A percentile compares a stretch with the other conserved stretches of the same genome.
Evolutionary conservation across 2,329 filamentous ascomycete species (phyloP).

Genomic region (Colletotrichum cereale): DNA sequence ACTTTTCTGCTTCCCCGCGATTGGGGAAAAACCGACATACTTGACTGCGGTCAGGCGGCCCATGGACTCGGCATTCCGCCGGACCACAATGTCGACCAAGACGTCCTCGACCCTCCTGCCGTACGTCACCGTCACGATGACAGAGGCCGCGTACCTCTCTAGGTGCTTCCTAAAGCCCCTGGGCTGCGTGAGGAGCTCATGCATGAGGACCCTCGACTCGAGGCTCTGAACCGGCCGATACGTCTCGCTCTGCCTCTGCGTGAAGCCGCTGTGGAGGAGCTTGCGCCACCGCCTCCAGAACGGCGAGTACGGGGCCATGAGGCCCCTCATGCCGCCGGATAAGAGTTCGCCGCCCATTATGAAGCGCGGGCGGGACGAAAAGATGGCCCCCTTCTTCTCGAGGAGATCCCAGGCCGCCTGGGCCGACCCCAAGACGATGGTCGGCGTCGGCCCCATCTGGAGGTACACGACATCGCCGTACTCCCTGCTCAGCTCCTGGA

Average conservation of each 20-base stretch:
- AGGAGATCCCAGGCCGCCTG: slow-evolving; percentile 59
- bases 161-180: slow-evolving; percentile 48
- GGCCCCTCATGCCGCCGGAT: slow-evolving; percentile 55
- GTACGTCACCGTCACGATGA: slow-evolving; percentile 58
- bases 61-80: slow-evolving; percentile 56
- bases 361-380: slow-evolving; percentile 59
- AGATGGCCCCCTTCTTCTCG: slow-evolving; percentile 57
- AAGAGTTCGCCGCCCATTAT: slow-evolving; percentile 59
- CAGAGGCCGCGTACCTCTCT: slow-evolving; percentile 55
- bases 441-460: slow-evolving; percentile 56
- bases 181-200: slow-evolving; percentile 51
- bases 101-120: slow-evolving; percentile 52
- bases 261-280: slow-evolving; percentile 57
- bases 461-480: slow-evolving; percentile 58
- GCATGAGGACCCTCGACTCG: slow-evolving; percentile 56
- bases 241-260: slow-evolving; percentile 57
- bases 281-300: slow-evolving; percentile 60
- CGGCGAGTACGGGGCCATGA: slow-evolving; percentile 57
- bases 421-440: slow-evolving; percentile 57
- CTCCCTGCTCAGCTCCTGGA: slow-evolving; percentile 52
- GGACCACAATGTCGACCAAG: slow-evolving; percentile 53
- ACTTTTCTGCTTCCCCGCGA: slow-evolving; percentile 2
- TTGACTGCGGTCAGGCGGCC: slow-evolving; percentile 57
- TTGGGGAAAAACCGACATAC: slow-evolving; percentile 45
- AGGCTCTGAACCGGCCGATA: slow-evolving; percentile 57